Evolutionary conservation across 2,329 filamentous ascomycete species (phyloP), one percentile per base, ranked within the genome.

Genomic region (Calcarisporium arbuscula): DNA sequence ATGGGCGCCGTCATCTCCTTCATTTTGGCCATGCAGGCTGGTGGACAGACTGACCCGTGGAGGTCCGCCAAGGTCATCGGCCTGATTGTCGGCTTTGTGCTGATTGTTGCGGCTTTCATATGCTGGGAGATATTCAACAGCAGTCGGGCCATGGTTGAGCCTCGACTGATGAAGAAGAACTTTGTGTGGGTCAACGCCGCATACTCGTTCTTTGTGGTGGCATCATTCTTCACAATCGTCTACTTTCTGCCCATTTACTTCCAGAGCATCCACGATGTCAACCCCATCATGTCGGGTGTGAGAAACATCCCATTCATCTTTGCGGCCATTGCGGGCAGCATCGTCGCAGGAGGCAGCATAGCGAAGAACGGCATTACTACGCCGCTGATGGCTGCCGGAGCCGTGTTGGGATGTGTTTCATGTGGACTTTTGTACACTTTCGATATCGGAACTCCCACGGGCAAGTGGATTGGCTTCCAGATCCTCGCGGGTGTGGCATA

Each of bases 401-500:
- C 31, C 2, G 27, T 28, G 5, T 11, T 38, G 10, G 36, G 31
- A 9, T 30, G 17, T 6, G 30, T 38, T 14, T 16, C 30, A 9
- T 30, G 36, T 9, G 60, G 60, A 2, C 32, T 62, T 12, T 45
- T 65, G n/a, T 61, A 58, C 32, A 54, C 54, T 4, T 49, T 66
- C 4, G 49, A 54, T 6, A 44, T 53, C 10, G 37, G 46, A 20
- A 57, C 57, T 14, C 20, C 45, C 4, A 45, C 49, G 0, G 54
- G 48, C 5, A 50, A 54, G 26, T 70, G 65, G 65, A 59, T 70
- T 10, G 65, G 65, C 2, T 70, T 64, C 38, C 65, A 72, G 48
- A 52, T 71, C 5, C 45, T 71, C 5, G 54, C 49, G 12, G 67
- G 67, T 7, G 39, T 63, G 5, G 65, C 59, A 3, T 55, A 54